phyloP scores from a whole-genome alignment of 2,329 filamentous ascomycete species.

The Intubia oerlemansii region DNA sequence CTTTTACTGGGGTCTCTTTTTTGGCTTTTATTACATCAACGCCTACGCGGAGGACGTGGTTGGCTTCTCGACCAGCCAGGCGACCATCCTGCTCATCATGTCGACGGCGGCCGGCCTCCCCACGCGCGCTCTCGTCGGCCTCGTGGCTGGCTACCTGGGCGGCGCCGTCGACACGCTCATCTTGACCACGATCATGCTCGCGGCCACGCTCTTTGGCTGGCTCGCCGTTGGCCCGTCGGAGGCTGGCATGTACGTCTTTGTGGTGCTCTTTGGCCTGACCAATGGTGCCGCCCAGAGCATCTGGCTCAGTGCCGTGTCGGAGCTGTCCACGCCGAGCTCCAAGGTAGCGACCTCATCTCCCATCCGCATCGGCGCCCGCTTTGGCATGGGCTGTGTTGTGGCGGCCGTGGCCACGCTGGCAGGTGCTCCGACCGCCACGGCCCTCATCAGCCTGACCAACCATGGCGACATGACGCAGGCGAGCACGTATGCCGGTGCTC shows the following conservation, averaged over 20 bases:
- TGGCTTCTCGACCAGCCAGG: conserved; percentile 23
- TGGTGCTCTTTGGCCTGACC: conserved; percentile 21
- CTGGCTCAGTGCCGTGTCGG: conserved; percentile 14
- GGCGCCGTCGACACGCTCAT: conserved; percentile 33
- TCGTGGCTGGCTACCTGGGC: conserved; percentile 27
- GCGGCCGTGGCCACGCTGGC: conserved; percentile 19
- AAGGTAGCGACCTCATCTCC: too few species aligned
- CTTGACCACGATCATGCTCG: conserved; percentile 19
- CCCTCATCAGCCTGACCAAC: conserved; percentile 4
- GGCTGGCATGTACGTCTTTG: conserved; percentile 21
- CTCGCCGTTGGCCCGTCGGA: conserved; percentile 20
- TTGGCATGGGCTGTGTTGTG: conserved; percentile 21
- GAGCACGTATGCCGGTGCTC: conserved; percentile 6
- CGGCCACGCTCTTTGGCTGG: conserved; percentile 21
- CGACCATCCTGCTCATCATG: conserved; percentile 32
- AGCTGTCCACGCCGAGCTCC: conserved; percentile 12
- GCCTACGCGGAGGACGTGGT: conserved; percentile 16
- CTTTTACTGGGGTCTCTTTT: conserved; percentile 29
- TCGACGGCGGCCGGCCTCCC: conserved; percentile 33
- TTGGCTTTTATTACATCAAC: conserved; percentile 25
- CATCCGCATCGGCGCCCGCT: conserved; percentile 19
- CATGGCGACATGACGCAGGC: conserved; percentile 2
- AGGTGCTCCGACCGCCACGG: conserved; percentile 15
- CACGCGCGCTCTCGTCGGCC: conserved; percentile 28
- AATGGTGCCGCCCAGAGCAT: conserved; percentile 20